Evolutionary conservation across 2,329 filamentous ascomycete genomes (phyloP), one percentile per base, ranked within the genome.

Genomic region (Epichloe bromicola): DNA sequence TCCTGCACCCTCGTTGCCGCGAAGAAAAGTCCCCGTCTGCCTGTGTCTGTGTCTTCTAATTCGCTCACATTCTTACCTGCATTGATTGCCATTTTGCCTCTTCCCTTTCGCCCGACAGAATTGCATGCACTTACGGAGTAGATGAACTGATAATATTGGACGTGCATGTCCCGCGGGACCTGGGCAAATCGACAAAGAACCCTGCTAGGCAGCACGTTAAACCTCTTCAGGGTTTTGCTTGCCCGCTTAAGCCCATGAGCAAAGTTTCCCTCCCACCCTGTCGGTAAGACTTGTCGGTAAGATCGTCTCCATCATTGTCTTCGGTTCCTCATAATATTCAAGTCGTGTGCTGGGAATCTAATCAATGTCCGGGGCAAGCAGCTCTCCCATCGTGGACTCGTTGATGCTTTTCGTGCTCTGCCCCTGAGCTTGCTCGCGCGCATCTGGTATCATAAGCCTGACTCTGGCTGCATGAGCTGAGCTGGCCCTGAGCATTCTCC

Each of bases 141-240:
- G 26, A 30, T 30, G 26, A 30, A 10, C 26, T 10, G 26, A 30
- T 30, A 10, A 30, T 26, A 26, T 30, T 30, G 8, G 8, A 30
- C 26, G 26, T 30, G 26, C 26, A 30, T 30, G 26, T 30, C 26
- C 26, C 26, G 40, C 8, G 33, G 26, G 26, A 30, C 15, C n/a
- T 17, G 39, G 26, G 41, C 26, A 26, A 52, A 49, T 52, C 46
- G 51, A 49, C 49, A 46, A 52, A 48, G 34, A 39, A 52, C 36
- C 48, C 48, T 51, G 49, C 51, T 38, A 50, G 48, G 36, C 37
- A n/a, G 23, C 30, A 10, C 23, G 15, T 51, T 14, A 26, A 26
- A 26, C 26, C 17, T 44, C 45, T 45, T 49, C 44, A 47, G 44
- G 52, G 52, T 46, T 42, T 51, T 50, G 48, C 20, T 33, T 23